Evolutionary conservation across 345 rosid genomes (phyloP), one percentile per base, ranked within the genome.

Genomic region (Bruguiera gymnorhiza): DNA sequence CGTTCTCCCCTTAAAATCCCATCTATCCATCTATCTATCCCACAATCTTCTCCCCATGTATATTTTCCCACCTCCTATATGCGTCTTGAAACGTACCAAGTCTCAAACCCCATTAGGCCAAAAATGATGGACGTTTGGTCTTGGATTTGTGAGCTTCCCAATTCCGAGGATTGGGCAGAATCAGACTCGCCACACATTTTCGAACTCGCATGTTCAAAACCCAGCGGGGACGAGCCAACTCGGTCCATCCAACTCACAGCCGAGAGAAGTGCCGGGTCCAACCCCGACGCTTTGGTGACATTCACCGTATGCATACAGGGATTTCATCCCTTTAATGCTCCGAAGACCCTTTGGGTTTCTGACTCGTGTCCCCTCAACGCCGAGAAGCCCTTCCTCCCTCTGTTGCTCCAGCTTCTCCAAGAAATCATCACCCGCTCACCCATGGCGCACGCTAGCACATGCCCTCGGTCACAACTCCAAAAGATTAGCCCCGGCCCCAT

Each of bases 361-460:
- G 89, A 89, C 79, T 65, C 79, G 46, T 90, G 92, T 75, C 72
- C 69, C 51, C 80, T 93, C 19, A 79, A 85, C 15, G 84, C 97
- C 0, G 88, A 89, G 50, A 89, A 86, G 62, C 96, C 91, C 0
- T 88, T 90, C 70, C 92, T 89, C 1, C 94, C 98, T 7, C 73
- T 93, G 1, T 51, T 90, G 5, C 87, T 89, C 71, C 92, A 90
- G 75, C 92, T 93, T 15, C 87, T 93, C 65, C 90, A 74, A 50
- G 97, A 93, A 78, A 84, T 78, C 74, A 79, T 89, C 69, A 63
- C 70, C 30, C 83, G 78, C 23, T 86, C 96, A 6, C 96, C 98
- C 18, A 69, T 75, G 21, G 65, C 81, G 29, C 83, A 79, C 1
- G 63, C 62, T 29, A 78, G 79, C 82, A 69, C 85, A 0, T 85